Base-by-base conservation (phyloP, 202 grass and related monocot species). In the Digitaria exilis region DNA sequence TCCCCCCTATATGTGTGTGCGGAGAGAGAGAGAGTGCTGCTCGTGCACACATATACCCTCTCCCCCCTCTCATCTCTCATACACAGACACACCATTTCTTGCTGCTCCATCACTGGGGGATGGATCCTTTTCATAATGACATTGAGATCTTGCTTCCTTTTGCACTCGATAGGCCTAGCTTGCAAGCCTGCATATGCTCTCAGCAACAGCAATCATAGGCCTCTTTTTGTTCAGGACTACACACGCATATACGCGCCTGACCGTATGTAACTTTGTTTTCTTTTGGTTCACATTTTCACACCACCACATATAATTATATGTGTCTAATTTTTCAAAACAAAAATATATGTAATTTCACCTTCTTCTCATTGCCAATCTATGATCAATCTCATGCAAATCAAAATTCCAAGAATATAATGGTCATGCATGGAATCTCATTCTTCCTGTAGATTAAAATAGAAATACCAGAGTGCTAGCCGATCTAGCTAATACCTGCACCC, bases 111-210 rank as follows among this genome's bases (percentile, higher is more conserved):
- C 84, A 88, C 79, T 72, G 75, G 77, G 65, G 10, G 30, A 89
- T 90, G 86, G 90, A 92, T 92, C 73, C 80, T 82, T 90, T 83
- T 87, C 94, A 96, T 96, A 80, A 96, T 96, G 88, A 81, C 77
- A 52, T 55, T 31, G 84, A 76, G 91, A 96, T 96, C 87, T 87
- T 88, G 86, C 73, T 85, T 89, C 83, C 75, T 80, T 86, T 87
- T 86, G 84, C 88, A 93, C 90, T 93, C 86, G 79, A 91, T 91
- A 80, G 85, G 48, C 85, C 84, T 91, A 60, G 45, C 89, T 89
- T 69, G 71, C 85, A 88, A 90, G 90, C 93, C 89, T 86, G 90
- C 82, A 84, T 86, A 80, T 93, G 83, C 80, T 84, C 77, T 82
- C 92, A 89, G 89, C 76, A 80, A 82, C 77, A 51, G 82, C 85